Evolutionary conservation across 495 filamentous ascomycete species (phyloP).

Genomic region (Talaromyces nanjingensis): DNA sequence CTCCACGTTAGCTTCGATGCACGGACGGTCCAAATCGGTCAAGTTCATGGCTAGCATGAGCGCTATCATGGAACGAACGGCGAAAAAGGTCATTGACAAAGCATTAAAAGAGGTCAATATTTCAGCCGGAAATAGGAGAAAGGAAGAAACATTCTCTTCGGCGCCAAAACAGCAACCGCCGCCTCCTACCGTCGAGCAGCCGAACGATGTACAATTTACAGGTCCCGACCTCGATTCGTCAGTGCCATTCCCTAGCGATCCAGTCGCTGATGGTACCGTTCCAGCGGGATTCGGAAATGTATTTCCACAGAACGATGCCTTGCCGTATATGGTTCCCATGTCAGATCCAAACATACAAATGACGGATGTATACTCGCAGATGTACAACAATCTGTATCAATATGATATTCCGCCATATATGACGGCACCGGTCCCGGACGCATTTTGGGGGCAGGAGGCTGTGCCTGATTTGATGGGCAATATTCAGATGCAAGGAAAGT

Average conservation of each 20-base stretch:
- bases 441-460: background rate
- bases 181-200: background rate
- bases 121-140: constrained; percentile 6
- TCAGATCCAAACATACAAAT: constrained; percentile 1
- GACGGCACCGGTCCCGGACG: background rate
- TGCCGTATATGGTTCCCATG: background rate
- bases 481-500: background rate
- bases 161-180: background rate
- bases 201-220: background rate
- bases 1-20: constrained; percentile 55
- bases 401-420: background rate
- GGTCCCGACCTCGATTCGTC: background rate
- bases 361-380: background rate
- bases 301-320: background rate
- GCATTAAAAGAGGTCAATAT: constrained; percentile 52
- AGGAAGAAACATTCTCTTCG: constrained; percentile 11
- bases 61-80: constrained; percentile 86
- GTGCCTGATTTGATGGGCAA: background rate
- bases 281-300: background rate
- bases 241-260: background rate
- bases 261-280: background rate
- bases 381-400: background rate
- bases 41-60: constrained; percentile 86
- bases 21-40: constrained; percentile 67
- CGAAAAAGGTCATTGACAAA: constrained; percentile 77